phyloP scores from a whole-genome alignment of 805 yeast species.

The Saccharomycopsis javanensis region DNA sequence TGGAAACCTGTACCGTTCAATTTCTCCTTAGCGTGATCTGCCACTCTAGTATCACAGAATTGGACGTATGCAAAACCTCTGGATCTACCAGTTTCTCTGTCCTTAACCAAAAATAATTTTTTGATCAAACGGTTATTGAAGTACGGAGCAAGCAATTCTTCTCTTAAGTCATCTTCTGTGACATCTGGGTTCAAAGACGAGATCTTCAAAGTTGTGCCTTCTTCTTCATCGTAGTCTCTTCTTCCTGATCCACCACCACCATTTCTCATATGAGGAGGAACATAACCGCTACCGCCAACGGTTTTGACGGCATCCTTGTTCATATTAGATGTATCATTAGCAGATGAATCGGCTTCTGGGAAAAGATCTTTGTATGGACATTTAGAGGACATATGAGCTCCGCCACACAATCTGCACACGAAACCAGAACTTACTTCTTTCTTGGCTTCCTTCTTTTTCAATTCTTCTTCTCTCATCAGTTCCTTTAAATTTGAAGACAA shows the following conservation, averaged over 20 bases:
- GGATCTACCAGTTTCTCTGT: conserved; percentile 87
- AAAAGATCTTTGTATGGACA: conserved; percentile 94
- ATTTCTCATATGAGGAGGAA: conserved; percentile 37
- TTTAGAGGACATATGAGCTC: conserved; percentile 84
- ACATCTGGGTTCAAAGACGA: conserved; percentile 84
- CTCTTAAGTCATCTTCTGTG: conserved; percentile 69
- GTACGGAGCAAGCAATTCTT: conserved; percentile 57
- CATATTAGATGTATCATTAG: conserved; percentile 25
- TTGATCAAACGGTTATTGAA: conserved; percentile 44
- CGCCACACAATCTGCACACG: conserved; percentile 86
- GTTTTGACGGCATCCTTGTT: conserved; percentile 26
- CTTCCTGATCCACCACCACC: conserved; percentile 20
- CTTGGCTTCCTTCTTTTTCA: conserved; percentile 38
- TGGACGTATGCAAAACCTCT: conserved; percentile 95
- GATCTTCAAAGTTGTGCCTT: conserved; percentile 77
- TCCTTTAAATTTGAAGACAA: conserved; percentile 73
- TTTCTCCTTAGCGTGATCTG: conserved; percentile 64
- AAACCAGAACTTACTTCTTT: conserved; percentile 39
- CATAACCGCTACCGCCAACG: conserved; percentile 29
- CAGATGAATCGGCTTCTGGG: conserved; percentile 21
- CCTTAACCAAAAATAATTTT: conserved; percentile 77
- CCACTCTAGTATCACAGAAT: conserved; percentile 55
- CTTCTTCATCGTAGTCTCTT: conserved; percentile 39
- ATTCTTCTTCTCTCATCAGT: conserved; percentile 63
- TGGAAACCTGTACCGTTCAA: conserved; percentile 89